These are phyloP conservation scores for Brettanomyces sp. DNA, from an alignment of 805 yeast species.

Conservation along the genomic window DNA sequence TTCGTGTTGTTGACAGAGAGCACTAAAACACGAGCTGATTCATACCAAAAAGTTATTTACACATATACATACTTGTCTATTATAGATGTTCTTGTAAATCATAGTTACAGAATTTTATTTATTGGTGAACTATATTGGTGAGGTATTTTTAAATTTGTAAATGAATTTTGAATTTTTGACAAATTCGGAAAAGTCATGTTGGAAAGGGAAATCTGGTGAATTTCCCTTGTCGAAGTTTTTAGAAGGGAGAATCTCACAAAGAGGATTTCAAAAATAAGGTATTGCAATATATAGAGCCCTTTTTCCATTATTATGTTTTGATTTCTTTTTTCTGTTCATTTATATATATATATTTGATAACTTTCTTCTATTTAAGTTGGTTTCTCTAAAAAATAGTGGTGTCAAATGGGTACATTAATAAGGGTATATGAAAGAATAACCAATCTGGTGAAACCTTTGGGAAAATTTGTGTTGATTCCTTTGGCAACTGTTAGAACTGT, in stretches of 20 bases:
- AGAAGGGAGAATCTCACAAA: too few species aligned
- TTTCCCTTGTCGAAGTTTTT: too few species aligned
- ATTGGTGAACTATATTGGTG: too few species aligned
- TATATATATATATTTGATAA: neutral
- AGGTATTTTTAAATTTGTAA: too few species aligned
- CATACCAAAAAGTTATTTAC: neutral
- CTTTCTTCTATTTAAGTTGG: neutral
- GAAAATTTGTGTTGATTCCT: slow-evolving; percentile 16
- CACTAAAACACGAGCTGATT: neutral
- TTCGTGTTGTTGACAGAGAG: slow-evolving; percentile 15
- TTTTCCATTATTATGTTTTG: neutral
- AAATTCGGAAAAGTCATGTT: too few species aligned
- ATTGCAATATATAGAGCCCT: neutral
- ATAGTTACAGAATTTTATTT: neutral
- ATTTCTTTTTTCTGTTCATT: neutral
- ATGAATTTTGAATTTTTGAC: too few species aligned
- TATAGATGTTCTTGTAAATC: neutral
- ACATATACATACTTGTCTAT: neutral
- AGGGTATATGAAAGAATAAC: neutral
- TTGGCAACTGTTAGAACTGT: slow-evolving; percentile 13
- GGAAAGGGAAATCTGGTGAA: too few species aligned
- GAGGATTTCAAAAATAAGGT: too few species aligned
- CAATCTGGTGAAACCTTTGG: slow-evolving; percentile 11
- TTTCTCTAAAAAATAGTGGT: neutral
- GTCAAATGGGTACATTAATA: neutral